A percentile compares a stretch with the other conserved stretches of the same genome.
phyloP scores from a whole-genome alignment of 768 basidiomycete genomes.

The Hygrophorus russula region DNA sequence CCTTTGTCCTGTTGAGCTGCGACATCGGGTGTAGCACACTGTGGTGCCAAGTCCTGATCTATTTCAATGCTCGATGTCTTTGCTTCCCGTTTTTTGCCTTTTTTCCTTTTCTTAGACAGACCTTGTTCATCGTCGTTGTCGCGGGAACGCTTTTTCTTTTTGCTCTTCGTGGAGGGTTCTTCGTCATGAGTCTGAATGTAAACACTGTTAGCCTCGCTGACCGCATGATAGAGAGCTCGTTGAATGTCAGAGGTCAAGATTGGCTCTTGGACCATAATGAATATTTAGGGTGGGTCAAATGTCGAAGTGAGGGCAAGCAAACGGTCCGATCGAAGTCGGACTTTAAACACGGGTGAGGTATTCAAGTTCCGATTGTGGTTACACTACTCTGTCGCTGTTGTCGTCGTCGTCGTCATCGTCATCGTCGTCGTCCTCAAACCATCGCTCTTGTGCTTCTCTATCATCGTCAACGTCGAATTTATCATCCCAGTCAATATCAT shows the following conservation, averaged over 20 bases:
- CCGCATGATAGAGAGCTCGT: conserved; percentile 8
- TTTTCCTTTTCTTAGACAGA: conserved; percentile 22
- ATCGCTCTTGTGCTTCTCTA: conserved; percentile 52
- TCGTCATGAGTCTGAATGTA: background rate
- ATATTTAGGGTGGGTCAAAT: conserved; percentile 36
- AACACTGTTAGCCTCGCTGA: conserved; percentile 8
- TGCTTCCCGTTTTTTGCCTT: conserved; percentile 17
- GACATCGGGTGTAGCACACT: conserved; percentile 16
- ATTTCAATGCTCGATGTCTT: conserved; percentile 11
- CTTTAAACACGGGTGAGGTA: too few relatives aligned
- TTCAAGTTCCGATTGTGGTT: too few relatives aligned
- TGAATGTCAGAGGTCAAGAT: conserved; percentile 8
- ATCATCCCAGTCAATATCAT: conserved; percentile 74
- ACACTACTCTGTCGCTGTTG: too few relatives aligned
- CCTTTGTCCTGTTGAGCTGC: conserved; percentile 25
- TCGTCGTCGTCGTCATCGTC: too few relatives aligned
- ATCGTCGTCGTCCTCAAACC: conserved; percentile 33
- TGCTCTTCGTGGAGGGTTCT: background rate
- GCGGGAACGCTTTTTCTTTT: conserved; percentile 28
- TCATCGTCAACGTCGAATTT: conserved; percentile 49
- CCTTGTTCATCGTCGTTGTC: conserved; percentile 22
- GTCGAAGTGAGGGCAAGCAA: conserved; percentile 8
- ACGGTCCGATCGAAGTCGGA: background rate
- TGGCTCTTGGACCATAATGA: conserved; percentile 3
- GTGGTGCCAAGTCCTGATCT: background rate